These are phyloP conservation scores for Arachnomyces sp. DNA, from an alignment of 2,329 filamentous ascomycete species.

Conservation along the genomic window DNA sequence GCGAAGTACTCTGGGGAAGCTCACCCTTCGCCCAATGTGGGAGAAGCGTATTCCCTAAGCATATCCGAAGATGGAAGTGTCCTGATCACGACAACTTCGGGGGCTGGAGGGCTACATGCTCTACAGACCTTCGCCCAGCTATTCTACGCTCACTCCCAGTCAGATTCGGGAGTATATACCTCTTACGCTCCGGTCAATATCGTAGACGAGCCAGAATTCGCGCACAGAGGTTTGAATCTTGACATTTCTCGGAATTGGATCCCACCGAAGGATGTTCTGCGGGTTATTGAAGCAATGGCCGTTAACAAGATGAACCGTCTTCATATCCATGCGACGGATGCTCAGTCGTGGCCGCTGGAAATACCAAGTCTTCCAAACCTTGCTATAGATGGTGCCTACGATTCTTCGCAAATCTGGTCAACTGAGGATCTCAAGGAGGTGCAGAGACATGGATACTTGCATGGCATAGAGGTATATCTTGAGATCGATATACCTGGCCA, in stretches of 20 bases:
- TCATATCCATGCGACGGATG: too few species aligned
- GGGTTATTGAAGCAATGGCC: slow-evolving; percentile 60
- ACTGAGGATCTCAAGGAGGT: slow-evolving; percentile 55
- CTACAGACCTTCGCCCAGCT: slow-evolving; percentile 17
- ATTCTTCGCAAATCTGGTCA: slow-evolving; percentile 56
- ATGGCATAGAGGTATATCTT: slow-evolving; percentile 62
- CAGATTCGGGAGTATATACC: slow-evolving; percentile 51
- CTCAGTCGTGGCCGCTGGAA: slow-evolving; percentile 50
- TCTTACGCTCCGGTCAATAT: slow-evolving; percentile 61
- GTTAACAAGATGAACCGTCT: too few species aligned
- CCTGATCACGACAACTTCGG: slow-evolving; percentile 12
- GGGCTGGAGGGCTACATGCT: slow-evolving; percentile 14
- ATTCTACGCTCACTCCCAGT: slow-evolving; percentile 15
- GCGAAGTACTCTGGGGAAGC: slow-evolving; percentile 25
- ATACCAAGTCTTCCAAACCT: slow-evolving; percentile 66
- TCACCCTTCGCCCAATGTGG: slow-evolving; percentile 41
- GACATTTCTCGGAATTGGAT: slow-evolving; percentile 69
- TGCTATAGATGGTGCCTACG: slow-evolving; percentile 64
- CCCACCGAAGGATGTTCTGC: slow-evolving; percentile 56
- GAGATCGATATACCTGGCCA: slow-evolving; percentile 78
- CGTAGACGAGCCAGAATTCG: slow-evolving; percentile 62
- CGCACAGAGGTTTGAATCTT: slow-evolving; percentile 69
- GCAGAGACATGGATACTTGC: slow-evolving; percentile 59
- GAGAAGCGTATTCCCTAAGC: slow-evolving; percentile 15
- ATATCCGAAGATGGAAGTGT: slow-evolving; percentile 9